Percentiles rank a stretch among this genome's conserved stretches.
Evolutionary conservation across 2,329 filamentous ascomycete genomes (phyloP).

Genomic region (Coniella lustricola): DNA sequence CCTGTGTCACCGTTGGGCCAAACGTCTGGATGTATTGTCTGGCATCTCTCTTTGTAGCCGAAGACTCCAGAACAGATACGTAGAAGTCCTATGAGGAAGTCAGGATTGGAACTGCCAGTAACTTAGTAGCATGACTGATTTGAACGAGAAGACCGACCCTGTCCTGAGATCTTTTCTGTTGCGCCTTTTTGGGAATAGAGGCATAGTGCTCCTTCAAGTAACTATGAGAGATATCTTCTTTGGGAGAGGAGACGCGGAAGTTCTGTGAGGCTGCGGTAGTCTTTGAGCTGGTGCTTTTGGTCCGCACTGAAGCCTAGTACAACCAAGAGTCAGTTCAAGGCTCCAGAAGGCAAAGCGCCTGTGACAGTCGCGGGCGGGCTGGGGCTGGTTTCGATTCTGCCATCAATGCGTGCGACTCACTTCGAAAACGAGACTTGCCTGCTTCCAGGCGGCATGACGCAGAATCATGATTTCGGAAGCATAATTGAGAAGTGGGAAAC

Average conservation of each 20-base stretch:
- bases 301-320: conserved; percentile 6
- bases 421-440: conserved; percentile 29
- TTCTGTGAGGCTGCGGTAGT: conserved; percentile 16
- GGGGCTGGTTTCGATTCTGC: no score
- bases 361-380: not conserved
- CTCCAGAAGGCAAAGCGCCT: no score
- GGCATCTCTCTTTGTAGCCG: conserved; percentile 87
- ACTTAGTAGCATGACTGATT: not conserved
- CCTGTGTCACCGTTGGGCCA: conserved; percentile 35
- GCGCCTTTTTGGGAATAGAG: conserved; percentile 37
- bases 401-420: no score
- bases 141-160: conserved; percentile 30
- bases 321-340: not conserved
- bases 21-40: conserved; percentile 89
- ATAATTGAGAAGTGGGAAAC: conserved; percentile 5
- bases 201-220: conserved; percentile 27
- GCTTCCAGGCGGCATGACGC: conserved; percentile 33
- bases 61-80: conserved; percentile 77
- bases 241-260: conserved; percentile 21
- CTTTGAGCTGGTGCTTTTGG: conserved; percentile 10
- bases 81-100: conserved; percentile 62
- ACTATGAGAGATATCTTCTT: conserved; percentile 22
- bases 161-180: conserved; percentile 39
- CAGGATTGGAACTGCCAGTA: not conserved
- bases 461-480: conserved; percentile 30